Conservation (phyloP, 2,329 filamentous ascomycete species). For the Aspergillus candidus region DNA sequence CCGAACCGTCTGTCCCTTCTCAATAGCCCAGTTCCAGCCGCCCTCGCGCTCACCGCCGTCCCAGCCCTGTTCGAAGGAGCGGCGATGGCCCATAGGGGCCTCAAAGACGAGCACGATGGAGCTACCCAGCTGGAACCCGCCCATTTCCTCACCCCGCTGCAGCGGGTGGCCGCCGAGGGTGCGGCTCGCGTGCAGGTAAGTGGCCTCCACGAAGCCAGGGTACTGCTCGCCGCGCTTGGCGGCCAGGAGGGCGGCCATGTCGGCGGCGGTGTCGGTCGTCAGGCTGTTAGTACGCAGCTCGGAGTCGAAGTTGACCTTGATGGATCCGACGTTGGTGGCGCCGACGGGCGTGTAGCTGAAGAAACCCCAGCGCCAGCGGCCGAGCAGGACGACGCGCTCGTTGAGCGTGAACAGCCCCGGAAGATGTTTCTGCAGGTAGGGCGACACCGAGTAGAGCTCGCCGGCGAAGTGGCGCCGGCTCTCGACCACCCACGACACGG, state of each 20-base stretch:
- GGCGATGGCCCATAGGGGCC: slow-evolving; percentile 62
- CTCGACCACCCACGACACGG: slow-evolving; percentile 91
- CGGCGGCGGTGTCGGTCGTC: slow-evolving; percentile 85
- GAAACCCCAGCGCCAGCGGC: slow-evolving; percentile 94
- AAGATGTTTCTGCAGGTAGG: slow-evolving; percentile 85
- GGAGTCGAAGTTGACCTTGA: slow-evolving; percentile 92
- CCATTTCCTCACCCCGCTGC: slow-evolving; percentile 90
- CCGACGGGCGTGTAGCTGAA: slow-evolving; percentile 94
- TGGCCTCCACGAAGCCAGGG: slow-evolving; percentile 87
- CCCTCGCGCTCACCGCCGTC: slow-evolving; percentile 51
- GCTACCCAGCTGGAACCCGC: slow-evolving; percentile 91
- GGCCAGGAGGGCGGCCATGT: slow-evolving; percentile 76
- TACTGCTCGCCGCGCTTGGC: slow-evolving; percentile 71
- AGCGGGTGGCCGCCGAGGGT: slow-evolving; percentile 79
- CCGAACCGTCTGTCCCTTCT: slow-evolving; percentile 81
- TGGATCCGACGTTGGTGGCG: slow-evolving; percentile 94
- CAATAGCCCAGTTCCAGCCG: slow-evolving; percentile 80
- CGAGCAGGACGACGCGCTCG: slow-evolving; percentile 87
- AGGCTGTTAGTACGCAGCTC: slow-evolving; percentile 90
- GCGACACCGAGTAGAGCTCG: slow-evolving; percentile 90
- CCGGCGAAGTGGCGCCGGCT: slow-evolving; percentile 94
- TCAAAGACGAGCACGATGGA: slow-evolving; percentile 96
- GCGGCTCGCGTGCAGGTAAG: slow-evolving; percentile 69
- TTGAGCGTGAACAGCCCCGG: slow-evolving; percentile 95
- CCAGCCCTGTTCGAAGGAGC: slow-evolving; percentile 57